Percentiles rank a stretch among this genome's conserved stretches.
Evolutionary conservation across 1,284 basidiomycete species (phyloP).

Genomic region (Microbotryomycetes sp.): DNA sequence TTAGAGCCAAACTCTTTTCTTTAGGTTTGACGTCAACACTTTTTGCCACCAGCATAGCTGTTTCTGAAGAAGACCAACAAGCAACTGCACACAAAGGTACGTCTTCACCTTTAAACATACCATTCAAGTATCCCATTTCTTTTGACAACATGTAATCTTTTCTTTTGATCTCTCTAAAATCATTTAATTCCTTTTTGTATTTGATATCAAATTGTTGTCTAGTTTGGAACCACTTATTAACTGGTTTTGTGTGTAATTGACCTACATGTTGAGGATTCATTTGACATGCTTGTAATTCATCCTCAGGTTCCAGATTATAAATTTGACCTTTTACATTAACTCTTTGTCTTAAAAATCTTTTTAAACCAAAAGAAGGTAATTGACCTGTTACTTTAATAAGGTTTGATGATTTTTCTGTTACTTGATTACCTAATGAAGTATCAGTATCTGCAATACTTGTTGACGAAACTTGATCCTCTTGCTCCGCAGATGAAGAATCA

Average conservation of each 20-base stretch:
- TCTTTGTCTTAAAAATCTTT: conserved; percentile 52
- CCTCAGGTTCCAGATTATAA: conserved; percentile 66
- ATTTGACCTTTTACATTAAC: conserved; percentile 69
- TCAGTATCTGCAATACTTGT: neutral
- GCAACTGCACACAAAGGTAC: conserved; percentile 60
- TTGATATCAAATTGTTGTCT: conserved; percentile 55
- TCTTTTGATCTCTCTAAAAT: conserved; percentile 37
- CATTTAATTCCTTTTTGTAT: conserved; percentile 42
- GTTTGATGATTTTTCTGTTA: neutral
- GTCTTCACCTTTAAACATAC: conserved; percentile 60
- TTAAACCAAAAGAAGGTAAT: neutral
- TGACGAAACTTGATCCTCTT: neutral
- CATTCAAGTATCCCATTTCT: conserved; percentile 43
- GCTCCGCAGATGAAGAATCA: too few species aligned
- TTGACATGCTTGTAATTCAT: conserved; percentile 59
- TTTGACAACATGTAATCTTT: conserved; percentile 9
- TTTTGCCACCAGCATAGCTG: conserved; percentile 39
- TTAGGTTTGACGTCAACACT: conserved; percentile 27
- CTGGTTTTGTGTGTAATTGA: conserved; percentile 50
- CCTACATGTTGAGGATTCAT: conserved; percentile 57
- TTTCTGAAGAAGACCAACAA: conserved; percentile 36
- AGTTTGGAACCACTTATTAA: conserved; percentile 52
- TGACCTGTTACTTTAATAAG: neutral
- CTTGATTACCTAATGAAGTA: neutral
- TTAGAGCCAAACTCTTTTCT: conserved; percentile 22